Evolutionary conservation across 495 filamentous ascomycete species (phyloP), one percentile per base, ranked within the genome.

Genomic region (Penicillium subrubescens): DNA sequence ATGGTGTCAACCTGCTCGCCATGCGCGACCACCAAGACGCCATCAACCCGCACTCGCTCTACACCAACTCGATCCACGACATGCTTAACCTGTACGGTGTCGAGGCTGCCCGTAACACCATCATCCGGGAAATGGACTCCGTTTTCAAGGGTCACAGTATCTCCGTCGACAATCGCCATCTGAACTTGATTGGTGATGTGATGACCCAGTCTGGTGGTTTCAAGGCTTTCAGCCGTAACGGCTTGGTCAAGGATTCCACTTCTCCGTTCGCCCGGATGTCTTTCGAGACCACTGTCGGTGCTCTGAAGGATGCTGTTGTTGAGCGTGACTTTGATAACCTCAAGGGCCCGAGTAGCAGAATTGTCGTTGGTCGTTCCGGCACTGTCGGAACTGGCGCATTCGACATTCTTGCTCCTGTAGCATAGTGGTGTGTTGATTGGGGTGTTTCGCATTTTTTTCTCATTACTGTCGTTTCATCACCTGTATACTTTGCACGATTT

Each of bases 181-280:
- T 99, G 67, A 97, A 94, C 78, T 84, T 99, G 63, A 97, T 99
- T 67, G 94, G 90, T 58, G 95, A 99, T 79, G 91, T 90, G 77
- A 99, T 99, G 95, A 98, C 96, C 19, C 81, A 93, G 29, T 88
- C 87, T 64, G 95, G 95, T 65, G 87, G 87, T 19, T 98, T 95
- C 78, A 88, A 85, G 19, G 88, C 94, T 3, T 99, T 98, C 81
- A 97, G 91, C 77, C 89, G 95, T 51, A 94, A 89, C 67, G 95
- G 94, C 19, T 74, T 98, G 58, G 76, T 83, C 53, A 90, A 88
- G 73, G 86, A 90, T 62, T 90, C 89, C 70, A 88, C 92, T 17
- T 94, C 90, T 57, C 93, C 95, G 1, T 93, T 98, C 65, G 89
- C 94, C 77, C 97, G 97, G 84, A 97, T 97, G 93, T 96, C 92